Percentiles rank a stretch among this genome's conserved stretches.
Evolutionary conservation across 805 yeast genomes (phyloP).

Genomic region (Kodamaea neixiangensis): DNA sequence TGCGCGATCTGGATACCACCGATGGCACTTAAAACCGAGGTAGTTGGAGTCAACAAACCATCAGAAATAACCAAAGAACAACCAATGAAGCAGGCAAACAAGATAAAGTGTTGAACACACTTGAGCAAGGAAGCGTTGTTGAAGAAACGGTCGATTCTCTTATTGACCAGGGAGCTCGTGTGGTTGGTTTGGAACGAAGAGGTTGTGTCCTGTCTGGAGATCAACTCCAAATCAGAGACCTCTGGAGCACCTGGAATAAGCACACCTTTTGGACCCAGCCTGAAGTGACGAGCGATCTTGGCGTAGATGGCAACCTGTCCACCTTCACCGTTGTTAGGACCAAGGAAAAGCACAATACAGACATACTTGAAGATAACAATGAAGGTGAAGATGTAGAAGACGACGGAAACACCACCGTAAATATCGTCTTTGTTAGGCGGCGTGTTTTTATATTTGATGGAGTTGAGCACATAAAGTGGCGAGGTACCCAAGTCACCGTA

Average conservation of each 20-base stretch:
- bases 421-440: constrained; percentile 42
- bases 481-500: constrained; percentile 67
- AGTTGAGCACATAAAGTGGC: constrained; percentile 52
- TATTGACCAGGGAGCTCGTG: constrained; percentile 12
- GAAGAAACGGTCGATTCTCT: constrained; percentile 17
- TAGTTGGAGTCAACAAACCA: constrained; percentile 64
- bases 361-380: constrained; percentile 56
- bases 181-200: constrained; percentile 23
- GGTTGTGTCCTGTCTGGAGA: constrained; percentile 41
- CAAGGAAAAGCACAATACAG: constrained; percentile 47
- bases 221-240: constrained; percentile 27
- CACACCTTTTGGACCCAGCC: constrained; percentile 49
- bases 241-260: constrained; percentile 42
- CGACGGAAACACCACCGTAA: constrained; percentile 52
- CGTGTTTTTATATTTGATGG: constrained; percentile 27
- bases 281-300: constrained; percentile 51
- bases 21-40: constrained; percentile 59
- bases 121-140: constrained; percentile 28
- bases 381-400: constrained; percentile 56
- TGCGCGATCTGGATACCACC: constrained; percentile 56
- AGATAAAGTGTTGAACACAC: constrained; percentile 32
- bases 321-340: constrained; percentile 63
- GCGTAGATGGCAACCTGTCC: constrained; percentile 67
- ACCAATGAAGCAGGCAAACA: constrained; percentile 50
- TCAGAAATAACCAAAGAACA: constrained; percentile 60